Conservation (phyloP, 176 grass and related monocot genomes). For the Rhynchospora breviuscula region DNA sequence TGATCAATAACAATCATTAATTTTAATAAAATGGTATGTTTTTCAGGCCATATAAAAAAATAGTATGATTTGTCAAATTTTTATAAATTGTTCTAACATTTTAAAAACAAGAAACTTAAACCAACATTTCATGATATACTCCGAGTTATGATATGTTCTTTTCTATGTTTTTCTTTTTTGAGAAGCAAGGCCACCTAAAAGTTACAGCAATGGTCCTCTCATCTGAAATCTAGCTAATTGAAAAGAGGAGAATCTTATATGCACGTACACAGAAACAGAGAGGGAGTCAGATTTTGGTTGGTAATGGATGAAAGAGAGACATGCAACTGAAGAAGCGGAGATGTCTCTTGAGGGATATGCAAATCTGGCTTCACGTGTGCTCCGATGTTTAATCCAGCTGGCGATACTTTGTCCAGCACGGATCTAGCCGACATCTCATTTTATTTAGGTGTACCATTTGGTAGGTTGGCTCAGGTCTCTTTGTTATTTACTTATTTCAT, state of each 20-base stretch:
- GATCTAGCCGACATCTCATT: conserved; percentile 14
- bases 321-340: background rate
- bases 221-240: background rate
- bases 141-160: background rate
- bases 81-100: too few species aligned
- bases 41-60: too few species aligned
- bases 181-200: background rate
- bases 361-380: conserved; percentile 30
- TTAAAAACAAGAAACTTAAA: too few species aligned
- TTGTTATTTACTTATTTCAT: background rate
- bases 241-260: background rate
- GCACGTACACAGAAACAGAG: background rate
- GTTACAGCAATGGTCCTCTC: background rate
- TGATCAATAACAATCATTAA: too few species aligned
- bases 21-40: too few species aligned
- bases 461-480: background rate
- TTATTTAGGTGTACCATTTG: conserved; percentile 14
- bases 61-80: too few species aligned
- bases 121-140: background rate
- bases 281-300: background rate
- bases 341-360: conserved; percentile 12
- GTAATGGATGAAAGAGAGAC: background rate
- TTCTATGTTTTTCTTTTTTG: too few species aligned
- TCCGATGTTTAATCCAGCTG: conserved; percentile 19
- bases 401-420: conserved; percentile 3